phyloP scores from a whole-genome alignment of 140 eudicot species.

The Artemisia princeps region DNA sequence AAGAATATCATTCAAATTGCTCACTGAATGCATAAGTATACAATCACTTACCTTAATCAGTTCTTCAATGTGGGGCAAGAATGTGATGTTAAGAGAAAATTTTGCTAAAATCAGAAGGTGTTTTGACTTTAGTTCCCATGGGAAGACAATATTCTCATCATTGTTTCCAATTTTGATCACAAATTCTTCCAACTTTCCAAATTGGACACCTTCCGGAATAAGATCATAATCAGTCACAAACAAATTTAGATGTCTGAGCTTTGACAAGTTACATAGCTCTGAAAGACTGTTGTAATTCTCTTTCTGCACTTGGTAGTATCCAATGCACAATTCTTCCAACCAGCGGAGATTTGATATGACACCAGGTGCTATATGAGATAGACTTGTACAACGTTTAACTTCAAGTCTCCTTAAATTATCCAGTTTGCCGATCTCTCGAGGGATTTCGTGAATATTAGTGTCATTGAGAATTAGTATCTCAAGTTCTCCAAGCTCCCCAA shows the following conservation, averaged over 20 bases:
- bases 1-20: neutral
- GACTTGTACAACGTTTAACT: neutral
- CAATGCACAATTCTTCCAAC: conserved; percentile 15
- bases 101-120: neutral
- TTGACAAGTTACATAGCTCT: neutral
- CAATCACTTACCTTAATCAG: neutral
- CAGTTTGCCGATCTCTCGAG: conserved; percentile 13
- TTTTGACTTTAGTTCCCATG: neutral
- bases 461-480: conserved; percentile 10
- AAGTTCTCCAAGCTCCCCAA: conserved; percentile 12
- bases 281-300: neutral
- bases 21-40: neutral
- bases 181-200: neutral
- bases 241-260: neutral
- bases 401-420: conserved; percentile 18
- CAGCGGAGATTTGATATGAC: conserved; percentile 11
- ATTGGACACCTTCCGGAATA: neutral
- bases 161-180: neutral
- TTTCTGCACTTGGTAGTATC: neutral
- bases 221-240: neutral
- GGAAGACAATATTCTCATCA: too few species aligned
- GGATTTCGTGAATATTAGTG: neutral
- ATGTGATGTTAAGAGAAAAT: neutral
- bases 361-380: neutral
- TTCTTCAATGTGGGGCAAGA: neutral